Evolutionary conservation across 257 asterid species (phyloP).

Genomic region (Jaltomata sinuosa): DNA sequence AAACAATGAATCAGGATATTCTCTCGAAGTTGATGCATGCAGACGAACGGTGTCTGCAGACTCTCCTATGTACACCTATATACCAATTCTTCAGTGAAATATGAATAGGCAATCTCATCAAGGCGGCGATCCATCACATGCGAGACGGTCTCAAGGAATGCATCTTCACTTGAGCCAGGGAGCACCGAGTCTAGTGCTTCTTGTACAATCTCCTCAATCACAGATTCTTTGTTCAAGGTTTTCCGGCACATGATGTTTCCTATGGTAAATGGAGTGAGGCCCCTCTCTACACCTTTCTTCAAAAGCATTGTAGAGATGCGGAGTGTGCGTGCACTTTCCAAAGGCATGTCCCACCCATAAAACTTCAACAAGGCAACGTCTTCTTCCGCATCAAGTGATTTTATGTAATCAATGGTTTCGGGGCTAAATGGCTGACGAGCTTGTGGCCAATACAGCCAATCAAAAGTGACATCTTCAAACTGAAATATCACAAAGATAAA

Average conservation of each 20-base stretch:
- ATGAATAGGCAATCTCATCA: conserved; percentile 22
- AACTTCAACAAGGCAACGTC: conserved; percentile 9
- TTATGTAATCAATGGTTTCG: conserved; percentile 6
- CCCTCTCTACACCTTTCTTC: conserved; percentile 71
- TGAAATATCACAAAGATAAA: neutral
- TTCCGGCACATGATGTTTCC: conserved; percentile 80
- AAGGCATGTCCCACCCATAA: conserved; percentile 23
- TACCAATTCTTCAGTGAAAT: neutral
- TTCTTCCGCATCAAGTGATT: conserved; percentile 10
- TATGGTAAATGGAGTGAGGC: conserved; percentile 67
- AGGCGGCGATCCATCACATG: conserved; percentile 54
- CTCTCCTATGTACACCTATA: conserved; percentile 18
- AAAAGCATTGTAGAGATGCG: conserved; percentile 88
- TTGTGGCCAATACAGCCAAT: conserved; percentile 21
- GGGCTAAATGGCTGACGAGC: conserved; percentile 7
- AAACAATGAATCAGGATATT: neutral
- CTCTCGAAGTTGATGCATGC: neutral
- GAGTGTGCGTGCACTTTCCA: conserved; percentile 59
- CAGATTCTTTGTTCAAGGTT: conserved; percentile 50
- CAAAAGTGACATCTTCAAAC: conserved; percentile 83
- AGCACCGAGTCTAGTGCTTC: conserved; percentile 64
- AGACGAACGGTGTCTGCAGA: neutral
- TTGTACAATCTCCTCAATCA: conserved; percentile 58
- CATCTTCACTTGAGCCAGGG: conserved; percentile 59
- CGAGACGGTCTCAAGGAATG: conserved; percentile 59